Percentiles rank a stretch among this genome's conserved stretches.
Evolutionary conservation across 139 green algal genomes (phyloP).

Genomic region (Nannochloris sp.): DNA sequence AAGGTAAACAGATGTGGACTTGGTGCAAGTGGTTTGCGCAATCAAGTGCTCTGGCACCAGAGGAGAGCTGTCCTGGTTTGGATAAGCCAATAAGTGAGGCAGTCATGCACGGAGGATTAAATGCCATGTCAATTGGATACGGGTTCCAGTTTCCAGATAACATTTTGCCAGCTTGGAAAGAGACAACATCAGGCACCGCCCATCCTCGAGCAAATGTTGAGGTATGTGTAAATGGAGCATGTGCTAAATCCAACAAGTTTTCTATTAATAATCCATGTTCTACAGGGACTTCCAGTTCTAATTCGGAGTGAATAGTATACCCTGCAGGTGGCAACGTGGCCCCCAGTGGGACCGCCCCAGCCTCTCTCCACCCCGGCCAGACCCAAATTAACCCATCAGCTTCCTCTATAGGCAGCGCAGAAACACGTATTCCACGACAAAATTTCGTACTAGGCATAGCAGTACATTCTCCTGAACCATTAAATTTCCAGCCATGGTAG

Average conservation of each 20-base stretch:
- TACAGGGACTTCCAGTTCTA: constrained; percentile 90
- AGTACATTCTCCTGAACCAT: constrained; percentile 66
- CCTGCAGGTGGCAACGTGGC: constrained; percentile 49
- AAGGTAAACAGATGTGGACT: constrained; percentile 93
- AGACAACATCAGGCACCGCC: constrained; percentile 83
- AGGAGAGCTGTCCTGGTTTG: constrained; percentile 82
- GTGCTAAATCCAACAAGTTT: constrained; percentile 97
- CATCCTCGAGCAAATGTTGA: constrained; percentile 95
- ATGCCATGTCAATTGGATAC: constrained; percentile 98
- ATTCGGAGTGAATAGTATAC: constrained; percentile 75
- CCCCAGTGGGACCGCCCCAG: constrained; percentile 17
- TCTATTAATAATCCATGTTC: constrained; percentile 98
- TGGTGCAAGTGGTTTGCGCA: constrained; percentile 94
- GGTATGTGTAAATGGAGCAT: constrained; percentile 98
- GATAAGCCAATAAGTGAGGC: constrained; percentile 83
- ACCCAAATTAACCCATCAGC: constrained; percentile 92
- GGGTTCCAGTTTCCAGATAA: constrained; percentile 88
- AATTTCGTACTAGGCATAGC: constrained; percentile 86
- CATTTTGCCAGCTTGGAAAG: constrained; percentile 35
- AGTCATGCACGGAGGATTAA: constrained; percentile 88
- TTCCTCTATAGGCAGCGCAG: constrained; percentile 69
- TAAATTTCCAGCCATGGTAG: constrained; percentile 94
- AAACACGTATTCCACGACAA: constrained; percentile 66
- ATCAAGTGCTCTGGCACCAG: constrained; percentile 48
- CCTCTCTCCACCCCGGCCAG: constrained; percentile 78